Base-by-base conservation (phyloP, 768 basidiomycete species). In the Phylloporus rhodoxanthus region DNA sequence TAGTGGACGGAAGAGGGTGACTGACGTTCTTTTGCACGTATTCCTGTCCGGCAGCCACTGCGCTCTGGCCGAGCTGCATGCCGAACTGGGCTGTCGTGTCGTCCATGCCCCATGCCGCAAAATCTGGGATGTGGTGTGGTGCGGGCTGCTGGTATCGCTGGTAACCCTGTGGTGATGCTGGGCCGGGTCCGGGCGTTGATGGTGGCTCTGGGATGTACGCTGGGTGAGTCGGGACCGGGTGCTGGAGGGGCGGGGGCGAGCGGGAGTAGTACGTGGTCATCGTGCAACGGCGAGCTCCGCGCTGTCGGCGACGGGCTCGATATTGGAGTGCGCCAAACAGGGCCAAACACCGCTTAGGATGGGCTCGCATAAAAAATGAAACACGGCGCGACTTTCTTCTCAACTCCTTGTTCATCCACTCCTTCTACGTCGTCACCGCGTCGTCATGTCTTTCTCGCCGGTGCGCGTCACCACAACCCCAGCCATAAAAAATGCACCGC, bases 51-150 rank as follows among this genome's bases (percentile, higher is more conserved):
- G 92, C 95, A 6, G 85, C 84, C 2, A 98, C 86, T 0, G 95
- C 95, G 52, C 80, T 89, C 55, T 84, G 83, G 4, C 95, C 94
- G 26, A 98, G 81, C 66, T 97, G 95, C 81, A 98, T 90, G 19
- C 95, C 91, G 63, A 99, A 85, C 66, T 94, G 87, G 1, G 96
- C 90, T 2, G 96, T 97, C 9, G 91, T 83, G 60, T 90, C 90
- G 67, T 96, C 86, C 69, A 98, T 77, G 0, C 89, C 87, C 87
- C 87, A 90, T 13, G 84, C 82, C 9, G 75, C 75, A 56, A 85
- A 86, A 29, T 68, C 72, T 8, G 73, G 66, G 13, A 64, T 56
- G 65, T 28, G 67, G 71, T 28, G 69, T 60, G 49, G 68, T 63
- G 32, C 68, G 68, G 50, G 72, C 64, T 61, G 68, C 25, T 60